A percentile compares a stretch with the other conserved stretches of the same genome.
These are phyloP conservation scores for Ophiocordyceps camponoti-leonardi DNA, from an alignment of 2,329 filamentous ascomycete genomes.

Conservation along the genomic window DNA sequence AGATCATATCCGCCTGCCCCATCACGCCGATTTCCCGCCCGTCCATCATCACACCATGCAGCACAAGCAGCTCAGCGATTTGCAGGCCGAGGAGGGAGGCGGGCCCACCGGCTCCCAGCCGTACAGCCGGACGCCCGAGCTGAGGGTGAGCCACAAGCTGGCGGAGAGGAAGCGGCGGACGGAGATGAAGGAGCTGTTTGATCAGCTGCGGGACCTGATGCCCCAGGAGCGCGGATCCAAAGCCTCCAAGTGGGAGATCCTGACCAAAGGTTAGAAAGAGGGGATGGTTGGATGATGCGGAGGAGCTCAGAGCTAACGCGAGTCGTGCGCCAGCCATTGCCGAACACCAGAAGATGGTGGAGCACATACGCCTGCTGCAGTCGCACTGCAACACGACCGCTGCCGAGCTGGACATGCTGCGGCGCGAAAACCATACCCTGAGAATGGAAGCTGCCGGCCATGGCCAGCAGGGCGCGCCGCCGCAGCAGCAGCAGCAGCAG, in stretches of 20 bases:
- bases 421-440: constrained; percentile 29
- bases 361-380: constrained; percentile 28
- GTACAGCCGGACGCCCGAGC: constrained; percentile 67
- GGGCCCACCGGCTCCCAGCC: constrained; percentile 45
- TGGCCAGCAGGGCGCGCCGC: constrained; percentile 16
- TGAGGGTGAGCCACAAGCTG: constrained; percentile 70
- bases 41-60: constrained; percentile 63
- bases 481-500: constrained; percentile 4
- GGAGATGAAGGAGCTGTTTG: constrained; percentile 80
- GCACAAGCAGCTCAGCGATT: constrained; percentile 51
- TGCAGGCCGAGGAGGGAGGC: constrained; percentile 39
- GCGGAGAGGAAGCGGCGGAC: constrained; percentile 70
- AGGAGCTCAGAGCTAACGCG: neutral
- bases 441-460: constrained; percentile 31
- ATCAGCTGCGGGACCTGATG: constrained; percentile 61
- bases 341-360: constrained; percentile 39
- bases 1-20: constrained; percentile 30
- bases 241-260: constrained; percentile 77
- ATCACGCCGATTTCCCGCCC: constrained; percentile 37
- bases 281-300: neutral
- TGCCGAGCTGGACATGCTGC: constrained; percentile 28
- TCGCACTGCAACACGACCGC: constrained; percentile 23
- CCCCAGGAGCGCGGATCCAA: constrained; percentile 70
- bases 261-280: constrained; percentile 56
- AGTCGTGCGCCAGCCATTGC: constrained; percentile 31